Evolutionary conservation across 805 yeast genomes (phyloP).

Genomic region (Candida arabinofermentans): DNA sequence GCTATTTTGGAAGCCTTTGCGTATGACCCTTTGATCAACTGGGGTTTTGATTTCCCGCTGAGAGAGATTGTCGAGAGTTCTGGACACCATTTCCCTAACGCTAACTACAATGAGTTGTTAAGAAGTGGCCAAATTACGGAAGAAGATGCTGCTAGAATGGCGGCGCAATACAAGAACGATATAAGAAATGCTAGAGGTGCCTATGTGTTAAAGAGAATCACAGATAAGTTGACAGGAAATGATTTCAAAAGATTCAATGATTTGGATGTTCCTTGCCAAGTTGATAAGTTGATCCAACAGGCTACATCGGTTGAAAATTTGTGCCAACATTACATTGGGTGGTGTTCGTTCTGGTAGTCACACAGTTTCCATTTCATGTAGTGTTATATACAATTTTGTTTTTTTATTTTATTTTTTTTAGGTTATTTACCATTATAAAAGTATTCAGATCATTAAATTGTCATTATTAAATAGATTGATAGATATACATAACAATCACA

Average conservation of each 20-base stretch:
- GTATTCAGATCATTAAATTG: not conserved
- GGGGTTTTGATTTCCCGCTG: conserved; percentile 96
- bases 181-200: conserved; percentile 87
- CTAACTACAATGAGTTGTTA: conserved; percentile 65
- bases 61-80: conserved; percentile 71
- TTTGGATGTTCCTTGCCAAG: conserved; percentile 82
- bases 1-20: conserved; percentile 98
- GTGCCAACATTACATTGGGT: conserved; percentile 96
- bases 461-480: conserved; percentile 1
- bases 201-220: conserved; percentile 81
- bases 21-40: conserved; percentile 94
- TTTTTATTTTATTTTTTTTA: not conserved
- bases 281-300: conserved; percentile 88
- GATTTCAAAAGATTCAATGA: conserved; percentile 74
- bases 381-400: no score
- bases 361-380: not conserved
- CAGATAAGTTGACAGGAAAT: conserved; percentile 90
- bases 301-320: conserved; percentile 95
- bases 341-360: conserved; percentile 96
- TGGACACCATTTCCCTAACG: conserved; percentile 62
- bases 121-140: conserved; percentile 74
- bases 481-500: not conserved
- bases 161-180: conserved; percentile 65
- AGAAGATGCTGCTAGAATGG: conserved; percentile 68
- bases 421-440: not conserved